phyloP scores from a whole-genome alignment of 2,329 filamentous ascomycete species.

The Alternaria burnsii region DNA sequence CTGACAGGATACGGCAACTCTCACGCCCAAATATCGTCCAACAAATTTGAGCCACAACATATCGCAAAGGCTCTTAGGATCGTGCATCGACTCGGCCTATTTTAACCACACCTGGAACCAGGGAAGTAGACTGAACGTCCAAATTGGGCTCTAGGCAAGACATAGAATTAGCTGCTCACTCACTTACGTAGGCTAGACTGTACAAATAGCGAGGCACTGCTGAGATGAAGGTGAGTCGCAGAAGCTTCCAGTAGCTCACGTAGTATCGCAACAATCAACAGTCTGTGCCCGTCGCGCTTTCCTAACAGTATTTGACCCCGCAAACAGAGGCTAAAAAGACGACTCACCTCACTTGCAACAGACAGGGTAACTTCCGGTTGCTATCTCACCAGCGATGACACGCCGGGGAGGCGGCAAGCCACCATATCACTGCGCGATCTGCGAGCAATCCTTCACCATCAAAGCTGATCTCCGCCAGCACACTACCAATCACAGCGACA shows the following conservation, averaged over 20 bases:
- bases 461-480: slow-evolving; percentile 25
- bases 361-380: neutral
- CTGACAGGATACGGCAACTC: neutral
- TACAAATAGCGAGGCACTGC: neutral
- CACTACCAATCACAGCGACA: slow-evolving; percentile 21
- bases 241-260: slow-evolving; percentile 1
- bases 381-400: slow-evolving; percentile 2
- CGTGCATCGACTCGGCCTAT: neutral
- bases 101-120: neutral
- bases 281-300: slow-evolving; percentile 13
- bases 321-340: slow-evolving; percentile 3
- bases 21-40: neutral
- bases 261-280: neutral
- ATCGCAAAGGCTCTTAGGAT: neutral
- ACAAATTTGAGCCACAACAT: neutral
- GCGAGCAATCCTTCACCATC: slow-evolving; percentile 23
- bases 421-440: slow-evolving; percentile 31
- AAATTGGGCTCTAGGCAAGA: too few species aligned
- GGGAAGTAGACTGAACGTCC: neutral
- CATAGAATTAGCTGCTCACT: too few species aligned
- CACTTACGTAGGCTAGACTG: too few species aligned
- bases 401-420: neutral
- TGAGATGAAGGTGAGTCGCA: neutral
- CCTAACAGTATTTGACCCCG: slow-evolving; percentile 4
- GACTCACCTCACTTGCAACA: neutral